These are phyloP conservation scores for Cenococcum geophilum DNA, from an alignment of 495 filamentous ascomycete genomes.

Conservation along the genomic window DNA sequence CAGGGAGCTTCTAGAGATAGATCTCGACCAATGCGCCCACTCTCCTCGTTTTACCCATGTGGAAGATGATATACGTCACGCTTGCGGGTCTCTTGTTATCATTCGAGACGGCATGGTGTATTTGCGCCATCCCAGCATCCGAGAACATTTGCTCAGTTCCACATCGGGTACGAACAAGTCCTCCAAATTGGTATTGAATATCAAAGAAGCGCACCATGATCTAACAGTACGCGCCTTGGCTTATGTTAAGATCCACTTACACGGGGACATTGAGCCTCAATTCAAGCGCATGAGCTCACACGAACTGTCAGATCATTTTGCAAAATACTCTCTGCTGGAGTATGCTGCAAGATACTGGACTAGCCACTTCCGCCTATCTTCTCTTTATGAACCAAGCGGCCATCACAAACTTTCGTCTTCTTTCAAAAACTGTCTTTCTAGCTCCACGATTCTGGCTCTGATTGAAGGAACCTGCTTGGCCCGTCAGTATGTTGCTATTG, in stretches of 20 bases:
- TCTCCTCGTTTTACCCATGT: constrained; percentile 29
- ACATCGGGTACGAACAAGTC: constrained; percentile 11
- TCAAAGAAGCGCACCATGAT: constrained; percentile 51
- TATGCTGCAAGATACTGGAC: constrained; percentile 58
- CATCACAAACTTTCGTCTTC: constrained; percentile 43
- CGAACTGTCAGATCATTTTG: constrained; percentile 42
- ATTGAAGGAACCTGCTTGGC: constrained; percentile 21
- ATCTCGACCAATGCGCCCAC: constrained; percentile 39
- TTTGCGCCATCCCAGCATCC: constrained; percentile 55
- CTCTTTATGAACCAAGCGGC: constrained; percentile 43
- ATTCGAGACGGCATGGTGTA: constrained; percentile 45
- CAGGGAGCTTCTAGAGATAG: constrained; percentile 46
- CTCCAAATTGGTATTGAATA: constrained; percentile 22
- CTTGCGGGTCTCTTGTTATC: constrained; percentile 14
- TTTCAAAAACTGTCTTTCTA: constrained; percentile 50
- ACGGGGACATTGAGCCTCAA: constrained; percentile 20
- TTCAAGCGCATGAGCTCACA: constrained; percentile 3
- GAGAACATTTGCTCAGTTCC: constrained; percentile 28
- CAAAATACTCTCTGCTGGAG: constrained; percentile 48
- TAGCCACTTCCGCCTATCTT: constrained; percentile 50
- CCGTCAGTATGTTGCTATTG: constrained; percentile 19
- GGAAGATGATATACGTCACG: constrained; percentile 36
- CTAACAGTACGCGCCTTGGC: constrained; percentile 49
- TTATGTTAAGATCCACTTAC: constrained; percentile 37
- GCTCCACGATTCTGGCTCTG: constrained; percentile 38